Conservation (phyloP, 1,284 basidiomycete species). For the Agroathelia rolfsii region DNA sequence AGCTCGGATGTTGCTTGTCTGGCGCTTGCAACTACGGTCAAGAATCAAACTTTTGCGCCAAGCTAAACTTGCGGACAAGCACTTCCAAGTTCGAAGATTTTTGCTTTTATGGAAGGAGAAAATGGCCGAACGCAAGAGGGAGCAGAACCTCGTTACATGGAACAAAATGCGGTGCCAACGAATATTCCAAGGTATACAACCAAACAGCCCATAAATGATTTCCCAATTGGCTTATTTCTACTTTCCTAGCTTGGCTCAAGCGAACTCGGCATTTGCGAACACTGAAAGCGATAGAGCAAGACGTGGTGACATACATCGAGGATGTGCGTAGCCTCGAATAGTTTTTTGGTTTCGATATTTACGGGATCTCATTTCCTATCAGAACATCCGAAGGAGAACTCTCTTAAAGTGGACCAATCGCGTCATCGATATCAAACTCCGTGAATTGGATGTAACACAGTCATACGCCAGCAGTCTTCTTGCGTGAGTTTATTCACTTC, state of each 20-base stretch:
- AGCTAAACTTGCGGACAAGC: constrained; percentile 47
- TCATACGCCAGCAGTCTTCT: constrained; percentile 34
- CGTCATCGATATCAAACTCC: constrained; percentile 61
- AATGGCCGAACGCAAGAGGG: constrained; percentile 36
- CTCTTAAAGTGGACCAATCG: constrained; percentile 58
- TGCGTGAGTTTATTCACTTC: constrained; percentile 27
- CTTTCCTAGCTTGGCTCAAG: neutral
- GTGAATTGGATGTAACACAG: constrained; percentile 54
- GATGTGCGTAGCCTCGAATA: too few species aligned
- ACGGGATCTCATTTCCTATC: constrained; percentile 8
- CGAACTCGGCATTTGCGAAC: neutral
- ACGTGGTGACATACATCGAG: too few species aligned
- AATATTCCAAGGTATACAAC: too few species aligned
- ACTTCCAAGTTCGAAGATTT: constrained; percentile 38
- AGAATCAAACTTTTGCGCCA: constrained; percentile 44
- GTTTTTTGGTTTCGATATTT: constrained; percentile 4
- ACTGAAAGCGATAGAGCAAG: too few species aligned
- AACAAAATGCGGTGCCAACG: too few species aligned
- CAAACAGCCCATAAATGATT: constrained; percentile 14
- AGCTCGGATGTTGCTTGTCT: constrained; percentile 39
- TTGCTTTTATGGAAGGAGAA: constrained; percentile 45
- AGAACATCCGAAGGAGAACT: constrained; percentile 43
- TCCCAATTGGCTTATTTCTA: constrained; percentile 11
- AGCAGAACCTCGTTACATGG: constrained; percentile 38
- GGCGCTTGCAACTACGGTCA: constrained; percentile 48